Percentiles rank a stretch among this genome's conserved stretches.
These are phyloP conservation scores for Fraxinus ornus DNA, from an alignment of 305 asterid genomes.

Conservation along the genomic window DNA sequence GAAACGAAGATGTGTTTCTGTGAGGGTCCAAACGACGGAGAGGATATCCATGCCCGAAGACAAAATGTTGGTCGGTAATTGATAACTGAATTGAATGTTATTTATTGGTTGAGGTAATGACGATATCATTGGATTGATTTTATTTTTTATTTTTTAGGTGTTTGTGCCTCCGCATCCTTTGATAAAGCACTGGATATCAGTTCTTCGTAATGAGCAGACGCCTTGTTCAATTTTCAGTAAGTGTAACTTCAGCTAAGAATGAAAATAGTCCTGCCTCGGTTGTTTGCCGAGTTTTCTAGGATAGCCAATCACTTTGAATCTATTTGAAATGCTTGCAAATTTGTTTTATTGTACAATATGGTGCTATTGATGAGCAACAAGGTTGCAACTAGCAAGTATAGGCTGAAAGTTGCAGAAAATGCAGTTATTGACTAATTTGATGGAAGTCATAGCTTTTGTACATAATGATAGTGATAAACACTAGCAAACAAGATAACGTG, in stretches of 20 bases:
- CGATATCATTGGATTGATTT: conserved; percentile 4
- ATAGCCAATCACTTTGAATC: neutral
- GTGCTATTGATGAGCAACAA: neutral
- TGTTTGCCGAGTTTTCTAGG: neutral
- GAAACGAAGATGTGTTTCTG: conserved; percentile 34
- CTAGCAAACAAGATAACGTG: neutral
- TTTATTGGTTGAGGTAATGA: neutral
- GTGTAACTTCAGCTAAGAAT: neutral
- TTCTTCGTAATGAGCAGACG: conserved; percentile 89
- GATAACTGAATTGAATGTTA: neutral
- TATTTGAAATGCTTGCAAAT: neutral
- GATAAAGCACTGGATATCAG: conserved; percentile 96
- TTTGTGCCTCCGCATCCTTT: conserved; percentile 96
- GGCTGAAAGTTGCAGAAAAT: neutral
- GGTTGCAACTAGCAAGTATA: neutral
- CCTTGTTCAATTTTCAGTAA: conserved; percentile 43
- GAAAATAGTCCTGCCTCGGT: neutral
- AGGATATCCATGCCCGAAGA: conserved; percentile 40
- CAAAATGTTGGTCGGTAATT: conserved; percentile 21
- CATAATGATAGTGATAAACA: neutral
- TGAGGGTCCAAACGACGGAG: conserved; percentile 46
- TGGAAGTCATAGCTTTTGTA: neutral
- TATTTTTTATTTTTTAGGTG: conserved; percentile 44
- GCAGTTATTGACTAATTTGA: neutral
- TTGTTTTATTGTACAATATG: neutral